Evolutionary conservation across 805 yeast genomes (phyloP).

Genomic region (Priceomyces medius): DNA sequence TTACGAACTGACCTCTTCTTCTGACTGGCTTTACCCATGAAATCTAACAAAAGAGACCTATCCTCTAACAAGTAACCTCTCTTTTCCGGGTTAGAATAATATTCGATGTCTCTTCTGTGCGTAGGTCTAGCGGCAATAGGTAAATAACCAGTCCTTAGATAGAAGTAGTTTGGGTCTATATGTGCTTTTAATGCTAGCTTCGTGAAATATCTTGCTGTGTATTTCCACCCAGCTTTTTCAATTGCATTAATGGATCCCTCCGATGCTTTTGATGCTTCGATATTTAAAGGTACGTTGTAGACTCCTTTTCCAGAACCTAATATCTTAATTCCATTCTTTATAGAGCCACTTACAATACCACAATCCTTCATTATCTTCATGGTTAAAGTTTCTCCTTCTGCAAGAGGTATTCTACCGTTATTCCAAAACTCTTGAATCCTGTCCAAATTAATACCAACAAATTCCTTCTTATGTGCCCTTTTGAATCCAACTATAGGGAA

Average conservation of each 20-base stretch:
- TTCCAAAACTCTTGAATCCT: constrained; percentile 71
- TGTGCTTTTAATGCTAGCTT: constrained; percentile 70
- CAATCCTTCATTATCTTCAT: constrained; percentile 74
- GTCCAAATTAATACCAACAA: constrained; percentile 61
- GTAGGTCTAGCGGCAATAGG: constrained; percentile 88
- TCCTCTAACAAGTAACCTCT: constrained; percentile 69
- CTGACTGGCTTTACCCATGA: constrained; percentile 19
- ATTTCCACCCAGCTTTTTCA: constrained; percentile 70
- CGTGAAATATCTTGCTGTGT: constrained; percentile 67
- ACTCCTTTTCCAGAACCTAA: constrained; percentile 60
- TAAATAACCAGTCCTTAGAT: constrained; percentile 69
- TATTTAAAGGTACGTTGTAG: constrained; percentile 59
- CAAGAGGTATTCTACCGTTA: constrained; percentile 58
- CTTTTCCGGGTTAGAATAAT: constrained; percentile 66
- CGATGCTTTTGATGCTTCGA: constrained; percentile 85
- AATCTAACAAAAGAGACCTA: constrained; percentile 39
- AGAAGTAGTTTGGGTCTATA: constrained; percentile 67
- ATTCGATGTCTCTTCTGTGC: constrained; percentile 73
- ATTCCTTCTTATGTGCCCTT: constrained; percentile 54
- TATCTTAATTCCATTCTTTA: constrained; percentile 79
- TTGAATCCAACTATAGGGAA: constrained; percentile 89
- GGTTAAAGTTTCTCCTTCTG: constrained; percentile 62
- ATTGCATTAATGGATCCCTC: constrained; percentile 68
- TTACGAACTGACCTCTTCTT: constrained; percentile 25
- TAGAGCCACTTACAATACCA: constrained; percentile 69